These are phyloP conservation scores for Suhomyces maxii DNA, from an alignment of 1,139 yeast genomes.

Conservation along the genomic window DNA sequence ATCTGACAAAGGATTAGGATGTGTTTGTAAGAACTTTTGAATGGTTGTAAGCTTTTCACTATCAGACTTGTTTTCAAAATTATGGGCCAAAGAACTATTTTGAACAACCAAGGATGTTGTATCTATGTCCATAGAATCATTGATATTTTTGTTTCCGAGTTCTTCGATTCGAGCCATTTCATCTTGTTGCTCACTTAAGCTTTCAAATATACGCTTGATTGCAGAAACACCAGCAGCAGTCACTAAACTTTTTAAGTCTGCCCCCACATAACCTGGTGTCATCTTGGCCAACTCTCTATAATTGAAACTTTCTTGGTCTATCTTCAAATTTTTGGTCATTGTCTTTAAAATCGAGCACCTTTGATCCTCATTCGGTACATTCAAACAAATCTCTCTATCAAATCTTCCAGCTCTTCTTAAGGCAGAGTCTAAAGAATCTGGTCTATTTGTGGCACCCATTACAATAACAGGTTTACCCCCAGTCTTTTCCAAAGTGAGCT, in stretches of 20 bases:
- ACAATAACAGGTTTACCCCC: constrained; percentile 82
- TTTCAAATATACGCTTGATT: constrained; percentile 79
- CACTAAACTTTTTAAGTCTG: constrained; percentile 89
- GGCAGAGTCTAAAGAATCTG: constrained; percentile 50
- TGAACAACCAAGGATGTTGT: constrained; percentile 13
- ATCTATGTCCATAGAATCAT: constrained; percentile 48
- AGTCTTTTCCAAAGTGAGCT: constrained; percentile 80
- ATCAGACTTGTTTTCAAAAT: constrained; percentile 33
- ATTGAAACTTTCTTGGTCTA: constrained; percentile 66
- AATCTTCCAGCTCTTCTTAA: constrained; percentile 51
- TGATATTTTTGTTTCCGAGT: constrained; percentile 11
- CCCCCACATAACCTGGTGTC: constrained; percentile 98
- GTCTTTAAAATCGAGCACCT: constrained; percentile 74
- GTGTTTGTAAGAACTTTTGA: constrained; percentile 67
- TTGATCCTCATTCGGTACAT: constrained; percentile 88
- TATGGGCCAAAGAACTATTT: constrained; percentile 13
- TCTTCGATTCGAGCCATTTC: constrained; percentile 14
- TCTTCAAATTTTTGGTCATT: constrained; percentile 65
- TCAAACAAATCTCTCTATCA: constrained; percentile 58
- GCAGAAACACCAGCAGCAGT: constrained; percentile 97
- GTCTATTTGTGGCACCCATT: constrained; percentile 51
- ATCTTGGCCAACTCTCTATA: constrained; percentile 75
- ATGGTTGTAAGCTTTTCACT: constrained; percentile 60
- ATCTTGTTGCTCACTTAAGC: constrained; percentile 39
- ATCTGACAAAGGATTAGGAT: constrained; percentile 75